Conservation (phyloP, 1,284 basidiomycete genomes). For the Ganoderma leucocontextum region DNA sequence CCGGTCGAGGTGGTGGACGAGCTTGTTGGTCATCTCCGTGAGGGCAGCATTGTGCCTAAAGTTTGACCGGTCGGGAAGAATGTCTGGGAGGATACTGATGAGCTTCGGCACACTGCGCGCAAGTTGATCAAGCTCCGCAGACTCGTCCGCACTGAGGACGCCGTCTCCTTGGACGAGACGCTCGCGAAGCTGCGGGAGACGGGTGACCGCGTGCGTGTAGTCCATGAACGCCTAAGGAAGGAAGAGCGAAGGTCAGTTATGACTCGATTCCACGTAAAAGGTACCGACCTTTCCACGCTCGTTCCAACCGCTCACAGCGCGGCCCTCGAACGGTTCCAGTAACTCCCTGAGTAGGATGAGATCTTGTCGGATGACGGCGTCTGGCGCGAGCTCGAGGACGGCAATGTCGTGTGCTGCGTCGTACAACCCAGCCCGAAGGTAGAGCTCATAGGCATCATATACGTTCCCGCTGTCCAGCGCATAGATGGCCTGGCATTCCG, state of each 20-base stretch:
- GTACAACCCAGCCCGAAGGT: conserved; percentile 75
- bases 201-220: conserved; percentile 70
- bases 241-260: conserved; percentile 9
- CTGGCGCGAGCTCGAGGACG: conserved; percentile 86
- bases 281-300: conserved; percentile 75
- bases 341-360: conserved; percentile 76
- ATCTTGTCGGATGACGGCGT: conserved; percentile 87
- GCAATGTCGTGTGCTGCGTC: conserved; percentile 86
- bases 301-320: conserved; percentile 77
- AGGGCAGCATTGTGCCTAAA: conserved; percentile 72
- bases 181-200: conserved; percentile 64
- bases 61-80: conserved; percentile 64
- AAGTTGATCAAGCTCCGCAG: conserved; percentile 67
- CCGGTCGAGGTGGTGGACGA: conserved; percentile 69
- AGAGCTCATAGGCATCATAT: conserved; percentile 83
- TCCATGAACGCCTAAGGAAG: conserved; percentile 68
- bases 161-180: conserved; percentile 52
- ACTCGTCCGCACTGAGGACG: conserved; percentile 55
- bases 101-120: conserved; percentile 70
- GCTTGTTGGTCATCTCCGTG: conserved; percentile 73
- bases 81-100: conserved; percentile 75
- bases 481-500: conserved; percentile 64
- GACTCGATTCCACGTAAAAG: background rate
- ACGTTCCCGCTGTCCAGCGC: conserved; percentile 70
- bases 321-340: conserved; percentile 73